These are phyloP conservation scores for Porphyrellus sp. DNA, from an alignment of 1,284 basidiomycete species.

Conservation along the genomic window DNA sequence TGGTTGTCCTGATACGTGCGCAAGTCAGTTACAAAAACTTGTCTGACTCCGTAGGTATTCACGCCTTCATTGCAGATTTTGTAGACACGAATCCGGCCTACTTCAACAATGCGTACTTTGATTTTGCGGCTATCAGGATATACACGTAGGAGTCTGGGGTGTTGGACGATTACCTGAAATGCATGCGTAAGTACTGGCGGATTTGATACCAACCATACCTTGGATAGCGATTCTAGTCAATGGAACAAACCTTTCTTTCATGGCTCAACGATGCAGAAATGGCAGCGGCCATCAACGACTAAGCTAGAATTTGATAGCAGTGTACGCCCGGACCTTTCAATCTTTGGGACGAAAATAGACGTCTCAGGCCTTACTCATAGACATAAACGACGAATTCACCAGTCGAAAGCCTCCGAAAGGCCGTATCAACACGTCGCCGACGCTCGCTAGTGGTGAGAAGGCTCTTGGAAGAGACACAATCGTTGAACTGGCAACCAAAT, in stretches of 20 bases:
- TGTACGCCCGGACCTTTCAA: too few species aligned
- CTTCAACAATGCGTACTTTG: conserved; percentile 52
- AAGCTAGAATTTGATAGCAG: background rate
- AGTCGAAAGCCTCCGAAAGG: too few species aligned
- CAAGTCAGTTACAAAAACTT: conserved; percentile 16
- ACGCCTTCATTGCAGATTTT: conserved; percentile 22
- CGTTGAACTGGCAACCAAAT: too few species aligned
- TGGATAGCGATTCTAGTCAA: too few species aligned
- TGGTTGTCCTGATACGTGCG: conserved; percentile 35
- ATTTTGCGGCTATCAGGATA: conserved; percentile 47
- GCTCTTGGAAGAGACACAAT: too few species aligned
- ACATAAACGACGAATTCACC: too few species aligned
- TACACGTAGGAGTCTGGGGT: conserved; percentile 33
- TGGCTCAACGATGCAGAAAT: background rate
- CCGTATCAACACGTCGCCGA: too few species aligned
- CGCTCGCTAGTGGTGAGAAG: too few species aligned
- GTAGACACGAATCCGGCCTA: conserved; percentile 40
- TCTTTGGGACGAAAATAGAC: too few species aligned
- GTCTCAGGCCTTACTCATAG: too few species aligned
- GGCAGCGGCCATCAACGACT: background rate
- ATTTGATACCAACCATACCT: conserved; percentile 16
- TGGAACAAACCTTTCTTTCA: background rate
- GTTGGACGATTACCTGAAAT: background rate
- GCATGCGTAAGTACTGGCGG: conserved; percentile 1
- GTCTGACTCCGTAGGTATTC: background rate